phyloP scores from a whole-genome alignment of 2,329 filamentous ascomycete genomes.

The Fusarium falciforme region DNA sequence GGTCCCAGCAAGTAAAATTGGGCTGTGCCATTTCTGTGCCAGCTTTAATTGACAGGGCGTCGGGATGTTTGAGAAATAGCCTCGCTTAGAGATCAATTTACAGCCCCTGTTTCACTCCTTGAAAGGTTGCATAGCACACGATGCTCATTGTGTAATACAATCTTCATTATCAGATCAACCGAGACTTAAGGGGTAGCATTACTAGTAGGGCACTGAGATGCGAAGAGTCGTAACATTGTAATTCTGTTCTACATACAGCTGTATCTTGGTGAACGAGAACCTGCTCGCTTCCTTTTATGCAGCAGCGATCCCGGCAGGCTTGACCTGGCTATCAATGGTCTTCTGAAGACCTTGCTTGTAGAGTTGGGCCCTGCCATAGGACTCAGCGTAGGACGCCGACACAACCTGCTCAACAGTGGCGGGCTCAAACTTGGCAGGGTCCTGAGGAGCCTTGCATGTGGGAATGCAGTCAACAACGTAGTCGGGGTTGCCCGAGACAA shows the following conservation, averaged over 20 bases:
- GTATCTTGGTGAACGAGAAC: neutral
- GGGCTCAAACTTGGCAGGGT: conserved; percentile 46
- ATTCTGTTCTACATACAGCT: neutral
- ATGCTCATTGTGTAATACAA: neutral
- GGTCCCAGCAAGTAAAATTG: neutral
- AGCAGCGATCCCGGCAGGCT: neutral
- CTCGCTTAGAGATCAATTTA: neutral
- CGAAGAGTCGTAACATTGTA: neutral
- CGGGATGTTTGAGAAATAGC: neutral
- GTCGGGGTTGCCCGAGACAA: conserved; percentile 66
- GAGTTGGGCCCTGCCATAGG: conserved; percentile 47
- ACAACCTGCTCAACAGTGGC: conserved; percentile 49
- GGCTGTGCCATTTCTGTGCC: neutral
- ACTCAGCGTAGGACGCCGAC: conserved; percentile 48
- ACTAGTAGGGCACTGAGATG: neutral
- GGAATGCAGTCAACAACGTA: conserved; percentile 49
- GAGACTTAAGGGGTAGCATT: neutral
- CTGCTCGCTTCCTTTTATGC: neutral
- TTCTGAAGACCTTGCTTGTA: conserved; percentile 46
- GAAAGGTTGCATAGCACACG: neutral
- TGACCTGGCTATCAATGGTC: conserved; percentile 12
- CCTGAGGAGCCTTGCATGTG: conserved; percentile 41
- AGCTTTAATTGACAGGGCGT: neutral
- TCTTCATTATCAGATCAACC: neutral
- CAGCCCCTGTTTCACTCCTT: neutral